Conservation (phyloP, 2,329 filamentous ascomycete genomes). For the Colletotrichum acutatum region DNA sequence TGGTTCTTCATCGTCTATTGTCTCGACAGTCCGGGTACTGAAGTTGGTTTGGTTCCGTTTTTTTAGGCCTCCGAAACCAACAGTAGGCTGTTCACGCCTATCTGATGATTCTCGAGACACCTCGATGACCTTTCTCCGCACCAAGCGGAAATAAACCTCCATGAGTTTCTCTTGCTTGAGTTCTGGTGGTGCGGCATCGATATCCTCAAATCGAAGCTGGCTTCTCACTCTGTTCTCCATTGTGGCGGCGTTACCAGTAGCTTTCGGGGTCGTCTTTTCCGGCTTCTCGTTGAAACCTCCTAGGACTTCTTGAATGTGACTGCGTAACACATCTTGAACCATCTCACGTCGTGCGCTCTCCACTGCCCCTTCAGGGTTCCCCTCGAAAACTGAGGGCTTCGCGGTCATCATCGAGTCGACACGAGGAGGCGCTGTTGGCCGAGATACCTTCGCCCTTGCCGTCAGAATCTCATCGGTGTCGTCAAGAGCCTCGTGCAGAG, state of each 20-base stretch:
- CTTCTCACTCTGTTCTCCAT: neutral
- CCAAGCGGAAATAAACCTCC: conserved; percentile 60
- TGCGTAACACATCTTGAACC: conserved; percentile 58
- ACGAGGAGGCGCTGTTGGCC: neutral
- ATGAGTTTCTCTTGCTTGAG: conserved; percentile 62
- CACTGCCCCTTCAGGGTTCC: neutral
- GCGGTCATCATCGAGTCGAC: neutral
- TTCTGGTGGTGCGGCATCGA: conserved; percentile 59
- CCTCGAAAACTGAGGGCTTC: conserved; percentile 2
- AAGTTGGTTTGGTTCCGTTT: neutral
- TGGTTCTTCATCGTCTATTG: conserved; percentile 15
- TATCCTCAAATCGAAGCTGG: conserved; percentile 52
- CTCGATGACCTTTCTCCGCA: conserved; percentile 53
- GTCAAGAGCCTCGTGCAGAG: conserved; percentile 53
- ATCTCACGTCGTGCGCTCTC: conserved; percentile 43
- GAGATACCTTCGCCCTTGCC: conserved; percentile 40
- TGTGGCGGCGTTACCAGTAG: conserved; percentile 12
- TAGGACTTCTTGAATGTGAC: conserved; percentile 61
- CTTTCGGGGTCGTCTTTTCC: conserved; percentile 1
- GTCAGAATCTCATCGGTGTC: conserved; percentile 57
- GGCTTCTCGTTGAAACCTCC: conserved; percentile 53
- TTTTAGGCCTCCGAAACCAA: neutral
- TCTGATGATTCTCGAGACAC: conserved; percentile 44
- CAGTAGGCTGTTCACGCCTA: conserved; percentile 35
- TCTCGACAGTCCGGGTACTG: neutral